A percentile compares a stretch with the other conserved stretches of the same genome.
Evolutionary conservation across 306 rosid species (phyloP).

Genomic region (Vigna mungo): DNA sequence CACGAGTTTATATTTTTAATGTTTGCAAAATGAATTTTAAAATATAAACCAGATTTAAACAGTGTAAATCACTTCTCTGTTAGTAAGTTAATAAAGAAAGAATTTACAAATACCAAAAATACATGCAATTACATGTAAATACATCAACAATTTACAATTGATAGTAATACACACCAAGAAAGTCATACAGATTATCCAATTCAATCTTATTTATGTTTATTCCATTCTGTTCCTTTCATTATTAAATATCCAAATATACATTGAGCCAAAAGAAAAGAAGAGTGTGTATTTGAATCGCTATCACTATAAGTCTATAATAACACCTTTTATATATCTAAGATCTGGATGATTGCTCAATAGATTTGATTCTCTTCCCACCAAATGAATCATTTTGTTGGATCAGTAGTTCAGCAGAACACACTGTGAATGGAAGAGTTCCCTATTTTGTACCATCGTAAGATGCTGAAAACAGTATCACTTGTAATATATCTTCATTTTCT

Average conservation of each 20-base stretch:
- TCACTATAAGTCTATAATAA: background rate
- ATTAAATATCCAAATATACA: slow-evolving; percentile 6
- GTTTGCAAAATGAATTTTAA: background rate
- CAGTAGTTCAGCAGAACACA: background rate
- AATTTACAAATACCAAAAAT: no score
- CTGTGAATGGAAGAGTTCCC: background rate
- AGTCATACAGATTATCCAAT: slow-evolving; percentile 1
- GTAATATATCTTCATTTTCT: slow-evolving; percentile 28
- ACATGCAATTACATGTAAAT: no score
- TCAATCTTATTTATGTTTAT: background rate
- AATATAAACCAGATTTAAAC: background rate
- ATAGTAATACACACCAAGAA: background rate
- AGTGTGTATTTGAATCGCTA: slow-evolving; percentile 17
- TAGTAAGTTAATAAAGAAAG: background rate
- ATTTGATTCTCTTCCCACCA: slow-evolving; percentile 24
- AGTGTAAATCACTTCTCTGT: background rate
- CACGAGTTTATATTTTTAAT: background rate
- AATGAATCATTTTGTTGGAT: background rate
- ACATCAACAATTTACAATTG: no score
- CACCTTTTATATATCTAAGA: slow-evolving; percentile 7
- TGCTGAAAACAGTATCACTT: background rate
- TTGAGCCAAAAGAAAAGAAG: background rate
- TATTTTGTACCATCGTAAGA: background rate
- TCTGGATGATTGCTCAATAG: slow-evolving; percentile 24
- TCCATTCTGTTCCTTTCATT: background rate